Evolutionary conservation across 1,284 basidiomycete genomes (phyloP).

Genomic region (Cryptococcus wingfieldii): DNA sequence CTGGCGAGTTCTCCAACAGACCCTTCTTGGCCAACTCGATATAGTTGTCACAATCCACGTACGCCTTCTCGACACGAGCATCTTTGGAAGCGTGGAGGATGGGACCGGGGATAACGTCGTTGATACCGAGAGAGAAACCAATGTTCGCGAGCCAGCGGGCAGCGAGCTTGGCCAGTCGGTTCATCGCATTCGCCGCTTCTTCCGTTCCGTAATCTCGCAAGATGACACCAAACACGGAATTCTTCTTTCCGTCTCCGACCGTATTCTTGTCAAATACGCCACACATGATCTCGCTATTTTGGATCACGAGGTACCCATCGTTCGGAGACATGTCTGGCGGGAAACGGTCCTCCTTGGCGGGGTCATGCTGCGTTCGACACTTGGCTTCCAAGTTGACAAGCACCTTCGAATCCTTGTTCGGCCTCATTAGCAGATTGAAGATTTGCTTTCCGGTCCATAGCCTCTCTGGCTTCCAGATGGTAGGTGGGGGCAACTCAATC

Average conservation of each 20-base stretch:
- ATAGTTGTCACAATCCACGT: conserved; percentile 78
- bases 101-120: conserved; percentile 95
- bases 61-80: conserved; percentile 79
- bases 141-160: conserved; percentile 95
- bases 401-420: conserved; percentile 78
- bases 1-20: conserved; percentile 89
- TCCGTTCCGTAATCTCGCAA: conserved; percentile 94
- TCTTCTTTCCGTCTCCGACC: conserved; percentile 98
- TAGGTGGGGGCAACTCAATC: conserved; percentile 92
- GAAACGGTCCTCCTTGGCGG: conserved; percentile 53
- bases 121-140: conserved; percentile 97
- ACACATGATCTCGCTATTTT: conserved; percentile 99
- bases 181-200: conserved; percentile 94
- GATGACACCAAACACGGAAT: conserved; percentile 97
- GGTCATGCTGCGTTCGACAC: conserved; percentile 89
- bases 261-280: conserved; percentile 99
- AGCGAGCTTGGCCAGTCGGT: conserved; percentile 89
- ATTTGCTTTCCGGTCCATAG: conserved; percentile 99
- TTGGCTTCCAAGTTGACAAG: conserved; percentile 95
- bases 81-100: conserved; percentile 78
- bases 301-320: conserved; percentile 95
- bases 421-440: conserved; percentile 93
- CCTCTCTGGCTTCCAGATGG: conserved; percentile 86
- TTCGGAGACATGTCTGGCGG: conserved; percentile 86
- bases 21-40: conserved; percentile 89